Conservation (phyloP, 164 flowering plant genomes). For the Cinnamomum chago region DNA sequence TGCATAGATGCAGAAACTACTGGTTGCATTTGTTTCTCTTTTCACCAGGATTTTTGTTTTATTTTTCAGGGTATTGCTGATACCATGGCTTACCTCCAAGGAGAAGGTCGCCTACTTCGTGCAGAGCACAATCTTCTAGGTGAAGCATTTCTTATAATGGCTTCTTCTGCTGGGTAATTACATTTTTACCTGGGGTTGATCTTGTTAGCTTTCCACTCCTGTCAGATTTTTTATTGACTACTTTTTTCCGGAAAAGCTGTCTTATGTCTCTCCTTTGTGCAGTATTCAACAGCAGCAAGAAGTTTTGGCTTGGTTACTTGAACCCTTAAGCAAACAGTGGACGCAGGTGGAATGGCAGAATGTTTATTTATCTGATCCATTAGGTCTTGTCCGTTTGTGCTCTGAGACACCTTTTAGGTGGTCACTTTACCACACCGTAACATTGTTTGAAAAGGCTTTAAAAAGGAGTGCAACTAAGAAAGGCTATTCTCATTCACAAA, state of each 20-base stretch:
- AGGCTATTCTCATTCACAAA: conserved; percentile 36
- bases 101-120: conserved; percentile 77
- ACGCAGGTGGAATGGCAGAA: conserved; percentile 79
- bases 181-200: conserved; percentile 1
- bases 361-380: conserved; percentile 72
- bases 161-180: conserved; percentile 92
- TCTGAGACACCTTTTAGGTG: conserved; percentile 71
- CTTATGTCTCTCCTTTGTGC: conserved; percentile 19
- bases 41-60: background rate
- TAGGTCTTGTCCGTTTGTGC: conserved; percentile 64
- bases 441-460: conserved; percentile 96
- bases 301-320: conserved; percentile 91
- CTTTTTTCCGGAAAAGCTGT: background rate
- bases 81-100: conserved; percentile 78
- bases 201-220: background rate
- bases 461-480: conserved; percentile 81
- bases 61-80: conserved; percentile 77
- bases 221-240: background rate
- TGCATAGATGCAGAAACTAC: background rate
- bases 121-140: conserved; percentile 93
- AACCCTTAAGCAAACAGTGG: conserved; percentile 93
- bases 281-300: conserved; percentile 92
- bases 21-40: background rate
- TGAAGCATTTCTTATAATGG: conserved; percentile 96
- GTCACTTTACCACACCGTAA: conserved; percentile 85